A percentile compares a stretch with the other conserved stretches of the same genome.
Conservation (phyloP, 2,329 filamentous ascomycete species). For the Trichophyton schoenleinii region DNA sequence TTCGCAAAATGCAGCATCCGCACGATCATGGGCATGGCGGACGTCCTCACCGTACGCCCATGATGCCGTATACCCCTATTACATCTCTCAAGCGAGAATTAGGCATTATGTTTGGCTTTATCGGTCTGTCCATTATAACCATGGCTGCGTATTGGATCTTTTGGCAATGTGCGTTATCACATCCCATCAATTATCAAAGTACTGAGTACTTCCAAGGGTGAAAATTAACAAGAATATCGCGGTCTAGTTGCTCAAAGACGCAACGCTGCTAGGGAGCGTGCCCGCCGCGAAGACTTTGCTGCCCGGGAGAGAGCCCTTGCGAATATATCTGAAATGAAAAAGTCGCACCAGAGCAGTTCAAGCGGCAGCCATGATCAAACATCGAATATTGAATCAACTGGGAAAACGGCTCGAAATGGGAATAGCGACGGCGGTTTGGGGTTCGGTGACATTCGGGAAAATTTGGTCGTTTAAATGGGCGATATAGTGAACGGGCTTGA, state of each 20-base stretch:
- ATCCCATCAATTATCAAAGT: background rate
- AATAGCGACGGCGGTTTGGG: constrained; percentile 9
- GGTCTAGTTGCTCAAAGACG: constrained; percentile 17
- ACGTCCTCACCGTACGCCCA: background rate
- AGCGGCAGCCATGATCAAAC: constrained; percentile 4
- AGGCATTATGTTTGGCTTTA: constrained; percentile 30
- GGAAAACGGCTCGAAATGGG: constrained; percentile 8
- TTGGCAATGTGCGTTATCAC: constrained; percentile 22
- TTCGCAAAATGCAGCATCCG: background rate
- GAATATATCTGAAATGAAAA: constrained; percentile 7
- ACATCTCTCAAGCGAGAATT: constrained; percentile 25
- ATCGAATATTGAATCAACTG: constrained; percentile 3
- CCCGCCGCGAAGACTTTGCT: constrained; percentile 22
- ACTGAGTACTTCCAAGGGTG: background rate
- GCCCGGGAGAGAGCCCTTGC: constrained; percentile 3
- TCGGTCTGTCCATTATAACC: constrained; percentile 22
- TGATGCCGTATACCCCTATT: constrained; percentile 21
- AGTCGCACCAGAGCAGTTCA: constrained; percentile 2
- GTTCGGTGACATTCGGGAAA: constrained; percentile 10
- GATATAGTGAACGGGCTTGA: background rate
- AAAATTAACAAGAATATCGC: background rate
- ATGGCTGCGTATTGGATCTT: constrained; percentile 24
- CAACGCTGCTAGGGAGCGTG: constrained; percentile 20
- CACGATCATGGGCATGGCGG: background rate
- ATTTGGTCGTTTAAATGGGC: constrained; percentile 12